Percentiles rank a stretch among this genome's conserved stretches.
phyloP scores from a whole-genome alignment of 305 asterid genomes.

The Stenogyne calaminthoides region DNA sequence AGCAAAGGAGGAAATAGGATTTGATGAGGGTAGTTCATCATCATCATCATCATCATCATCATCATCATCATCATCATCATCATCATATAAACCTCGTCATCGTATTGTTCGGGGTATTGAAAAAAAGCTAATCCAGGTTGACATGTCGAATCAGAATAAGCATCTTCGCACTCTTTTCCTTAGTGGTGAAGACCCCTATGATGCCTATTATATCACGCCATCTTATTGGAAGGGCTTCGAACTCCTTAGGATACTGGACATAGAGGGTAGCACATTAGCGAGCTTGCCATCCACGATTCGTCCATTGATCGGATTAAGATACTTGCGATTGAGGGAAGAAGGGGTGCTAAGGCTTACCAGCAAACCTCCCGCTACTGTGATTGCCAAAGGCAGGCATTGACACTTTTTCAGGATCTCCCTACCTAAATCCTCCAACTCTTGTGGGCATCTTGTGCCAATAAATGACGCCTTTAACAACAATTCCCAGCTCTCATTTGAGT shows the following conservation, averaged over 20 bases:
- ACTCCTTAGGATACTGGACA: slow-evolving; percentile 17
- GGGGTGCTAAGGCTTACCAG: not conserved
- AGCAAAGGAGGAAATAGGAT: too few species aligned
- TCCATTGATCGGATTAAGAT: slow-evolving; percentile 17
- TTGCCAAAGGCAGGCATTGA: slow-evolving; percentile 39
- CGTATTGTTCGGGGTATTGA: not conserved
- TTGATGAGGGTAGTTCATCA: not conserved
- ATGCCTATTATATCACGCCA: not conserved
- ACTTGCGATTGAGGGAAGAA: slow-evolving; percentile 13
- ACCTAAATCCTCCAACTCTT: slow-evolving; percentile 22
- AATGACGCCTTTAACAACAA: slow-evolving; percentile 24
- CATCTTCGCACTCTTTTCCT: not conserved
- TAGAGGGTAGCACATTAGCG: not conserved
- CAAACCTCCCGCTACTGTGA: slow-evolving; percentile 31
- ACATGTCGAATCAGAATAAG: not conserved
- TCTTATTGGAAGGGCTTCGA: slow-evolving; percentile 23
- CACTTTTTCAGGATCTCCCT: slow-evolving; percentile 24
- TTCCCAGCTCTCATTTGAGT: slow-evolving; percentile 25
- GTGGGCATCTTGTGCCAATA: slow-evolving; percentile 14
- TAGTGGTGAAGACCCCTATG: not conserved
- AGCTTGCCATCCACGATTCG: slow-evolving; percentile 15
- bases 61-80: too few species aligned
- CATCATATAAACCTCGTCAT: slow-evolving; percentile 20
- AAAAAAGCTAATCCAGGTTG: not conserved
- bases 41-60: too few species aligned